These are phyloP conservation scores for Globisporangium ultimum DNA, from an alignment of 352 stramenopile species.

Conservation along the genomic window DNA sequence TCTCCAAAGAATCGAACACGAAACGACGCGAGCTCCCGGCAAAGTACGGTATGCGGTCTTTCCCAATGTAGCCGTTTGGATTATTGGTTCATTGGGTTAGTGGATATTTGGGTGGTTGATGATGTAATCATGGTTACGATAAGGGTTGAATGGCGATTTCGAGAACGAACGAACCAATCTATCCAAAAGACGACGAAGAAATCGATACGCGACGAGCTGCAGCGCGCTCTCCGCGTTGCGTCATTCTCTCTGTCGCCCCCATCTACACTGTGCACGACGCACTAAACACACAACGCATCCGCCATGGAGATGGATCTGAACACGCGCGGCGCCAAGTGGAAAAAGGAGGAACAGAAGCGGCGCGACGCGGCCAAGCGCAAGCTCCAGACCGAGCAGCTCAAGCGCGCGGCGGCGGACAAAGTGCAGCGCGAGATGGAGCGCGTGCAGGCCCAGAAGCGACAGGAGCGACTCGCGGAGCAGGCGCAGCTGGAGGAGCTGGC, in stretches of 20 bases:
- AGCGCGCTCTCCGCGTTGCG: no score
- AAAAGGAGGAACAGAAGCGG: conserved; percentile 56
- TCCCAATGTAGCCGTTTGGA: neutral
- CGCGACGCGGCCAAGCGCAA: conserved; percentile 55
- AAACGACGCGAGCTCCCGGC: neutral
- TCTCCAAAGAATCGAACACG: neutral
- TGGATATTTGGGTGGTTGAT: neutral
- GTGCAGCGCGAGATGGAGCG: conserved; percentile 40
- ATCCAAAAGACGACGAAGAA: no score
- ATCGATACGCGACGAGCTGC: neutral
- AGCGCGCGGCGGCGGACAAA: conserved; percentile 37
- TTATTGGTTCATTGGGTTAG: neutral
- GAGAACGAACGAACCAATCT: neutral
- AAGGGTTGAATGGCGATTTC: neutral
- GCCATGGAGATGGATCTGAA: conserved; percentile 75
- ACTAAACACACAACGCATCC: neutral
- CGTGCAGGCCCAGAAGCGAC: conserved; percentile 39
- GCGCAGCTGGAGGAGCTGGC: conserved; percentile 38
- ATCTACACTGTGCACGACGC: neutral
- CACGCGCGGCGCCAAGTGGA: conserved; percentile 64
- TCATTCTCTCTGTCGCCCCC: neutral
- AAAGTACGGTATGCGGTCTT: neutral
- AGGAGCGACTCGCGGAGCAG: conserved; percentile 38
- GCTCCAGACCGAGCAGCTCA: conserved; percentile 48
- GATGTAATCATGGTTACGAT: neutral